Evolutionary conservation across 2,329 filamentous ascomycete genomes (phyloP), one percentile per base, ranked within the genome.

Genomic region (Clonostachys rosea): DNA sequence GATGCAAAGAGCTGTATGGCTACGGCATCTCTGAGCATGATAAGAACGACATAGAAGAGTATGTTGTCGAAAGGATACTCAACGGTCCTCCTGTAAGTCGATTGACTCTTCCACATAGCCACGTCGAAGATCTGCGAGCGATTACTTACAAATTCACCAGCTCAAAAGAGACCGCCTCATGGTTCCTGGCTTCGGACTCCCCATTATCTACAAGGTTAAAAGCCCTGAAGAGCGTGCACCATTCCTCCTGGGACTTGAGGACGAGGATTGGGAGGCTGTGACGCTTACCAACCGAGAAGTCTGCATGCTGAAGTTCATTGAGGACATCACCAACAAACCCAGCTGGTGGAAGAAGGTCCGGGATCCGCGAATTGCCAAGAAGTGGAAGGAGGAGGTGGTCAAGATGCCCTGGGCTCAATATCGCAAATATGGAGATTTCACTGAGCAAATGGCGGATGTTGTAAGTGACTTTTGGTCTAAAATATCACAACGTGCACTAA

Each of bases 291-390:
- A 59, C 35, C 59, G 61, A 1, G 62, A 66, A 47, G 48, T 56
- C 2, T 65, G 60, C 50, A 66, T 66, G 60, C 52, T 66, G 14
- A 57, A 54, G 44, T 42, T 62, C 13, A 54, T 66, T 1, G 61
- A 66, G 35, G 59, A 64, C 18, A 46, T 66, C 24, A 65, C 61
- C 42, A 60, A 66, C 46, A 66, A 65, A 45, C 57, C 62, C 14
- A 57, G 62, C 8, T 66, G 63, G 63, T 65, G 62, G 62, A 48
- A 37, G 42, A 66, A 66, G 43, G 56, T 64, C 14, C 50, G 50
- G 2, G 53, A 64, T 17, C 40, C 54, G 1, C 50, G 56, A 1
- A 60, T 66, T 43, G 35, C 48, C 3, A 48, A 49, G 3, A 62
- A 54, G 20, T 66, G 63, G 64, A 58, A 52, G 33, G 50, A 52